Base-by-base conservation (phyloP, 257 asterid species). In the Capsicum pubescens region DNA sequence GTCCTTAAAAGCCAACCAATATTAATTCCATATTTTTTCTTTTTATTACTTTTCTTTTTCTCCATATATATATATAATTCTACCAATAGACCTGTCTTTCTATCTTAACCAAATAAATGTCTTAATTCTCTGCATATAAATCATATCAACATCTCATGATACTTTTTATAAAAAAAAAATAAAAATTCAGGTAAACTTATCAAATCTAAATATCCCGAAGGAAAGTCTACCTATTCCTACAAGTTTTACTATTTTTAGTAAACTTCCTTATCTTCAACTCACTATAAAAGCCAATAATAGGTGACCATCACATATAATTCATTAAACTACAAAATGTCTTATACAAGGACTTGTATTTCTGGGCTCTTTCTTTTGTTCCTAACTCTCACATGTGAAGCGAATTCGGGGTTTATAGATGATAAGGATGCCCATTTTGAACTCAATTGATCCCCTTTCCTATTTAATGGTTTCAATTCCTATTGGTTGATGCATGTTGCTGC, bases 401-500 rank as follows among this genome's bases (percentile, higher is more conserved):
- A 77, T 77, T 21, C 17, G 1, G 59, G n/a, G n/a, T 50, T 39
- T 77, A 52, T 77, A 21, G 4, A 3, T 50, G 82, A 50, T 77
- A 21, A 50, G 17, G 92, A 85, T 13, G 77, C 95, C 8, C 93
- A 85, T 52, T 94, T 94, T 84, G 81, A 87, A 32, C 74, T 94
- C 15, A 84, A 91, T 8, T 93, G 93, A 8, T 89, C 95, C 0
- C 92, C 96, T 7, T 93, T 92, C 56, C 91, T 93, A 17, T 93
- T 93, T 82, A 94, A 93, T 81, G 97, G 98, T 7, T 94, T 94
- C 90, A 94, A 94, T 57, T 17, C 98, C 9, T 94, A 94, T 36
- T 94, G 98, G 98, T 83, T 93, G 89, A 93, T 94, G 97, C 85
- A 93, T n/a, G 87, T 92, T 0, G 95, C 96, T 0, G 10, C 93